phyloP scores from a whole-genome alignment of 768 basidiomycete genomes.

The Pleurotus eryngii region DNA sequence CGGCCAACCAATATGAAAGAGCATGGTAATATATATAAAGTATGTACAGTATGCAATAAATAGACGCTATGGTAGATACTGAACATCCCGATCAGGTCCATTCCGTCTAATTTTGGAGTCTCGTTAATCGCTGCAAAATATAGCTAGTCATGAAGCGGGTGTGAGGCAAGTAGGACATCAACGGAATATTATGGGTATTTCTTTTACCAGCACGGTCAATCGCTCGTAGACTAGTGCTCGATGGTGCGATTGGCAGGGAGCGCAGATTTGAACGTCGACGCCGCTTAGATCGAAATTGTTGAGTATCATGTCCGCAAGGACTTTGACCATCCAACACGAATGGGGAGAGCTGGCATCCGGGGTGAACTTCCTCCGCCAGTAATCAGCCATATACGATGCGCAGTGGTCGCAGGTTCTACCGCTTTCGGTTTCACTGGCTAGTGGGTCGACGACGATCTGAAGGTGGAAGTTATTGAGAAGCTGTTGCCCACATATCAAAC shows the following conservation, averaged over 20 bases:
- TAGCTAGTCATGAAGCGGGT: no score
- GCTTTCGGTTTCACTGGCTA: not conserved
- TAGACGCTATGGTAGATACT: no score
- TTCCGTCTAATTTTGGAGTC: no score
- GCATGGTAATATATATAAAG: constrained; percentile 18
- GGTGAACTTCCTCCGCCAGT: constrained; percentile 1
- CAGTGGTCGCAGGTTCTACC: not conserved
- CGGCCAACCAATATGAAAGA: constrained; percentile 71
- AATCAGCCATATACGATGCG: not conserved
- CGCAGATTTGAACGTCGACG: not conserved
- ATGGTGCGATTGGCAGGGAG: not conserved
- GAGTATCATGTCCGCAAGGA: not conserved
- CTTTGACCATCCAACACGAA: constrained; percentile 1
- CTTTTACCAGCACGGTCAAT: not conserved
- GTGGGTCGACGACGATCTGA: constrained; percentile 13
- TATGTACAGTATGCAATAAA: no score
- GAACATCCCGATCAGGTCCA: no score
- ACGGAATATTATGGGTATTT: constrained; percentile 1
- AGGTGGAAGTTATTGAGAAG: constrained; percentile 21
- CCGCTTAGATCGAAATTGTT: not conserved
- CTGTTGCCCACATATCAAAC: constrained; percentile 29
- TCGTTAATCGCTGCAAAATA: no score
- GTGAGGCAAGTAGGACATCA: no score
- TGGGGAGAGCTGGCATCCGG: not conserved
- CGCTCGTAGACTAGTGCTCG: not conserved